phyloP scores from a whole-genome alignment of 805 yeast species.

The Starmerella asiatica region DNA sequence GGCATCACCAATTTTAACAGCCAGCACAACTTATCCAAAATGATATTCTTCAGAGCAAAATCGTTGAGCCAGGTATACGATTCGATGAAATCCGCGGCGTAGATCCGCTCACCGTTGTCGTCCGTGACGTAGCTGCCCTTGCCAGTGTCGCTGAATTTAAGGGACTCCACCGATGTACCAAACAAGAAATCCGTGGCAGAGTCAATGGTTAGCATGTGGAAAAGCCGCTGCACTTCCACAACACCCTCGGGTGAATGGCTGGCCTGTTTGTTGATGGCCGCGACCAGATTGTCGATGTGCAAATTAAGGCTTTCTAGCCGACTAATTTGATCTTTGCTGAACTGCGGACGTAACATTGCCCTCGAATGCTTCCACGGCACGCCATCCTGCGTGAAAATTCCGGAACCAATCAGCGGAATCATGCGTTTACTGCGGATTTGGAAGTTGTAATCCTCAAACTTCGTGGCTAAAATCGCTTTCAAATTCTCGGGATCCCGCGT shows the following conservation, averaged over 20 bases:
- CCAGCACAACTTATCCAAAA: conserved; percentile 12
- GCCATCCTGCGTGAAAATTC: conserved; percentile 29
- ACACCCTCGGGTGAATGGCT: no score
- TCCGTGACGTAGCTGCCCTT: not conserved
- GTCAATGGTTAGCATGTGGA: conserved; percentile 22
- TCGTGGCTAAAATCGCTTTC: conserved; percentile 24
- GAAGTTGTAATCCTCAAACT: conserved; percentile 25
- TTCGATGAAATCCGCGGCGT: conserved; percentile 21
- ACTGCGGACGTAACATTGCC: conserved; percentile 29
- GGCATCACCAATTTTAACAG: conserved; percentile 6
- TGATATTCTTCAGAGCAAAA: conserved; percentile 7
- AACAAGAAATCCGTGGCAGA: conserved; percentile 24
- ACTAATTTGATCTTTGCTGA: conserved; percentile 25
- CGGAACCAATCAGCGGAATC: conserved; percentile 26
- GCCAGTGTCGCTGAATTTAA: conserved; percentile 5
- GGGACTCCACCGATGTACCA: conserved; percentile 16
- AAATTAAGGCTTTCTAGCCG: conserved; percentile 20
- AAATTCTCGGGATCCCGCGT: conserved; percentile 24
- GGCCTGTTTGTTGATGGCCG: conserved; percentile 1
- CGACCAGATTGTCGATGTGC: conserved; percentile 23
- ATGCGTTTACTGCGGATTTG: conserved; percentile 23
- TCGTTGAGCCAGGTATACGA: conserved; percentile 13
- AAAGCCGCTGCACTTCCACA: conserved; percentile 17
- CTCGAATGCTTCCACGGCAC: conserved; percentile 29
- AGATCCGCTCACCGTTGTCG: conserved; percentile 14